A percentile compares a stretch with the other conserved stretches of the same genome.
Evolutionary conservation across 257 asterid genomes (phyloP).

Genomic region (Capsicum chinense): DNA sequence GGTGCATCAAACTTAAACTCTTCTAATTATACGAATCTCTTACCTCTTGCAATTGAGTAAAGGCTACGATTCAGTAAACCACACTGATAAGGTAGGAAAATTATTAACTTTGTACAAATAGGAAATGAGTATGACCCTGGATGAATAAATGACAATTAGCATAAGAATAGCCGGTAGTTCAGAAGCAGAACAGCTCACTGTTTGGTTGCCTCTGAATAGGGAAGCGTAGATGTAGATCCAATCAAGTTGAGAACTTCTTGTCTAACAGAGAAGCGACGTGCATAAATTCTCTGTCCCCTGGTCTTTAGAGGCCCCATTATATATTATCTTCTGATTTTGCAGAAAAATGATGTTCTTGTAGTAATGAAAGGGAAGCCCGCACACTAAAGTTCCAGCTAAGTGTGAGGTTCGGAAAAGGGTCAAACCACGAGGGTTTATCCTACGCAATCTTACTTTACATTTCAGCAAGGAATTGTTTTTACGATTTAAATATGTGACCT

Average conservation of each 20-base stretch:
- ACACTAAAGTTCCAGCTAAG: no score
- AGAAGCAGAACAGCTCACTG: conserved; percentile 41
- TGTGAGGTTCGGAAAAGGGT: no score
- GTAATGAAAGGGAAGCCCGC: background rate
- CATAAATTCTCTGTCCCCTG: conserved; percentile 45
- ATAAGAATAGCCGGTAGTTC: conserved; percentile 31
- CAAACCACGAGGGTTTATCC: no score
- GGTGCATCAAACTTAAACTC: no score
- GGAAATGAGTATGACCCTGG: background rate
- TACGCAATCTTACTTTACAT: no score
- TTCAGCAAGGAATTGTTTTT: no score
- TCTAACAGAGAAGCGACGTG: conserved; percentile 35
- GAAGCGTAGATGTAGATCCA: conserved; percentile 71
- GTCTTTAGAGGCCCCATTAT: conserved; percentile 49
- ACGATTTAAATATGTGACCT: no score
- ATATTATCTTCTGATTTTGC: conserved; percentile 42
- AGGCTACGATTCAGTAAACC: background rate
- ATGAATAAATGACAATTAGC: background rate
- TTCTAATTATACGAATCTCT: background rate
- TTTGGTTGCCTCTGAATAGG: conserved; percentile 57
- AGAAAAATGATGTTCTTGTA: background rate
- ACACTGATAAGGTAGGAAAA: background rate
- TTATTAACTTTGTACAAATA: background rate
- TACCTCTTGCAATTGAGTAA: background rate
- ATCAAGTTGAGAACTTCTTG: conserved; percentile 42